Evolutionary conservation across 257 asterid species (phyloP).

Genomic region (Coffea canephora): DNA sequence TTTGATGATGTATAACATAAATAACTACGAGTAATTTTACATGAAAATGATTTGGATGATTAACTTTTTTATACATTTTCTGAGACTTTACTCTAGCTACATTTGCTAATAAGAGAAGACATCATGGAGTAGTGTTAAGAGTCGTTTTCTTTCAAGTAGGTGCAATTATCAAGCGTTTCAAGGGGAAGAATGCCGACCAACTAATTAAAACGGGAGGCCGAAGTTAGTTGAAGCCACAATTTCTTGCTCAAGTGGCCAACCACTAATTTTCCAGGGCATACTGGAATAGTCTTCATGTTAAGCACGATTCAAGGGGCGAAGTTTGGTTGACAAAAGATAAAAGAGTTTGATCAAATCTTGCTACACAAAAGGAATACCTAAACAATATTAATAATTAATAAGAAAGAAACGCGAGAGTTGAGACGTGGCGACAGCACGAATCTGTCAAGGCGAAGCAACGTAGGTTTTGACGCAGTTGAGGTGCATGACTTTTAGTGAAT

Average conservation of each 20-base stretch:
- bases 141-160: neutral
- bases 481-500: neutral
- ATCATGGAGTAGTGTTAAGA: neutral
- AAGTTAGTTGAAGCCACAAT: neutral
- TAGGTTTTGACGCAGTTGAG: neutral
- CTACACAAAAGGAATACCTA: neutral
- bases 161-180: neutral
- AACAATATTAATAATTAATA: too few relatives aligned
- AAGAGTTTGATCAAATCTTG: too few relatives aligned
- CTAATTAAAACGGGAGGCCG: neutral
- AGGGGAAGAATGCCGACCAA: neutral
- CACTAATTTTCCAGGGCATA: neutral
- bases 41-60: too few relatives aligned
- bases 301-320: neutral
- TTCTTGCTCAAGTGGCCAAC: constrained; percentile 2
- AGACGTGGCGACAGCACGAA: neutral
- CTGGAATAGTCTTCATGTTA: neutral
- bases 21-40: too few relatives aligned
- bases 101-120: neutral
- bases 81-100: neutral
- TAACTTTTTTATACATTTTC: too few relatives aligned
- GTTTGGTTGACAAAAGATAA: too few relatives aligned
- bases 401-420: neutral
- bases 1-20: too few relatives aligned
- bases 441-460: neutral